A percentile compares a stretch with the other conserved stretches of the same genome.
Conservation (phyloP, 768 basidiomycete genomes). For the Myochromella boudieri region DNA sequence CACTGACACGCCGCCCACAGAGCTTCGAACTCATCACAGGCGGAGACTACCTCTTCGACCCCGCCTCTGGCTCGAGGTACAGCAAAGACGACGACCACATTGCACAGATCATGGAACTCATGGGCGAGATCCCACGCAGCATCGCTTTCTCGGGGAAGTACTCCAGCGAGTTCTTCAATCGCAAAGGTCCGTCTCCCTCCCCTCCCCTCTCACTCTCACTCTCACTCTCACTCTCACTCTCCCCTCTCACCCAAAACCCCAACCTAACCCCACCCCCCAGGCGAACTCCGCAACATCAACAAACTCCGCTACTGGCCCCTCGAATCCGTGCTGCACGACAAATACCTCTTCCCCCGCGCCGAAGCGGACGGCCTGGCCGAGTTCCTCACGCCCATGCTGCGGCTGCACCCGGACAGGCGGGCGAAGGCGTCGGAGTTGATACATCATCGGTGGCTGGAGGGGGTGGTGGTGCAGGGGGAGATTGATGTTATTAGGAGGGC, state of each 20-base stretch:
- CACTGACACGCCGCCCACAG: constrained; percentile 39
- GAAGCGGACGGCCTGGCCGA: constrained; percentile 81
- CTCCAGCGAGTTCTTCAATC: constrained; percentile 91
- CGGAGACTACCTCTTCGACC: constrained; percentile 98
- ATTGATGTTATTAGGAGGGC: constrained; percentile 73
- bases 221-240: not conserved
- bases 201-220: not conserved
- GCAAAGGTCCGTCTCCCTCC: constrained; percentile 65
- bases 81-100: constrained; percentile 98
- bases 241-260: constrained; percentile 1
- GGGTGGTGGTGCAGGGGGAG: constrained; percentile 86
- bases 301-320: constrained; percentile 94
- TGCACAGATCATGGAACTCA: constrained; percentile 94
- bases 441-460: constrained; percentile 86
- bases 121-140: constrained; percentile 84
- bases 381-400: constrained; percentile 88
- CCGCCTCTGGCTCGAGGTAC: constrained; percentile 90
- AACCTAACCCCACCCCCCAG: constrained; percentile 29
- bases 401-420: constrained; percentile 84
- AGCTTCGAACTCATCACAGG: constrained; percentile 95
- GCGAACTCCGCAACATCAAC: constrained; percentile 90
- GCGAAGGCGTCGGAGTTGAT: constrained; percentile 86
- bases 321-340: constrained; percentile 81
- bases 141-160: constrained; percentile 92
- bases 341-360: constrained; percentile 86